Conservation (phyloP, 2,329 filamentous ascomycete genomes). For the Aspergillus ochraceus region DNA sequence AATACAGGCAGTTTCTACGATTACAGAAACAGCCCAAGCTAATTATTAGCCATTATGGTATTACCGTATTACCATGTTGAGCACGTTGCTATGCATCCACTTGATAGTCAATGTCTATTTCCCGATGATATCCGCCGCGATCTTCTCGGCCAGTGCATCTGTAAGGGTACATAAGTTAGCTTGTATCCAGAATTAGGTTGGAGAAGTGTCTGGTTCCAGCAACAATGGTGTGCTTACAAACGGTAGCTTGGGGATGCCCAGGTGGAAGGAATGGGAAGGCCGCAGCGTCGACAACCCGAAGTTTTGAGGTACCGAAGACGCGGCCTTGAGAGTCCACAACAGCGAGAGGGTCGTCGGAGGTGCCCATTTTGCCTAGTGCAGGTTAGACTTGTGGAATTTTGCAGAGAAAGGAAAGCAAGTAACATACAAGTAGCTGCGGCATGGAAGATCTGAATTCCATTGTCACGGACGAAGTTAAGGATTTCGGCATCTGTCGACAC, state of each 20-base stretch:
- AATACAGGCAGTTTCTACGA: too few species aligned
- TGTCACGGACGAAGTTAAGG: background rate
- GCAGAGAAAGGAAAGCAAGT: background rate
- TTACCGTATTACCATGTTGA: too few species aligned
- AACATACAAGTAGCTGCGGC: background rate
- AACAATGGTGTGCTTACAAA: background rate
- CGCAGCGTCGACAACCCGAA: background rate
- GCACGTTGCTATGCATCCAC: too few species aligned
- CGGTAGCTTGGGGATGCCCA: background rate
- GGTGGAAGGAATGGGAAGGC: background rate
- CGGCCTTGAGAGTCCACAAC: background rate
- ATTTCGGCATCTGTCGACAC: background rate
- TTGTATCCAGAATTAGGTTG: background rate
- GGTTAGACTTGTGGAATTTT: background rate
- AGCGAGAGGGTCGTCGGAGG: background rate
- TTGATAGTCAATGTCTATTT: background rate
- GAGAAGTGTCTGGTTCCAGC: too few species aligned
- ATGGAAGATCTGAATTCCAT: background rate
- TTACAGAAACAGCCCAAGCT: too few species aligned
- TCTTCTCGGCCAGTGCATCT: background rate
- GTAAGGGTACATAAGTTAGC: background rate
- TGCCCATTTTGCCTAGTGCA: background rate
- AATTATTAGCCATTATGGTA: too few species aligned
- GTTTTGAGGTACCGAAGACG: background rate
- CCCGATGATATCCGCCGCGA: background rate